These are phyloP conservation scores for Tuber microsphaerosporum DNA, from an alignment of 495 filamentous ascomycete genomes.

Conservation along the genomic window DNA sequence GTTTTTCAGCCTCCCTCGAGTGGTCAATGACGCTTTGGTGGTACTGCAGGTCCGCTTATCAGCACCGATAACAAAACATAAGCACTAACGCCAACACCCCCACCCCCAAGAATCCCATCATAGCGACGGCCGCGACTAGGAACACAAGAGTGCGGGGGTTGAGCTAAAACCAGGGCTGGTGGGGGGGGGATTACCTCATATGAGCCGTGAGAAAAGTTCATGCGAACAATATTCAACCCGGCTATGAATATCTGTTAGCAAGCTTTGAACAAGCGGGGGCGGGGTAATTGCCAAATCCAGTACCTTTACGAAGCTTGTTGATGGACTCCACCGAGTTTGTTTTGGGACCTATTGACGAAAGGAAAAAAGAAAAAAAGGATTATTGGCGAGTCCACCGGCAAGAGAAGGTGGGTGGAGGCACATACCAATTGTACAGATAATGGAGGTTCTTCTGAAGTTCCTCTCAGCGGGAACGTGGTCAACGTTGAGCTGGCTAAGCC, in stretches of 20 bases:
- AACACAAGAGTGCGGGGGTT: conserved; percentile 22
- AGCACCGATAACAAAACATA: conserved; percentile 21
- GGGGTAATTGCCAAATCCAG: conserved; percentile 24
- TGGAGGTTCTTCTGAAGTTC: conserved; percentile 91
- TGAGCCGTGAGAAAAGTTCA: conserved; percentile 98
- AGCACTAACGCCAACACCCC: conserved; percentile 15
- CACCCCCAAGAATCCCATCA: conserved; percentile 14
- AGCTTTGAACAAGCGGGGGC: conserved; percentile 13
- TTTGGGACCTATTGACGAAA: conserved; percentile 62
- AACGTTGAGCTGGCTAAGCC: conserved; percentile 65
- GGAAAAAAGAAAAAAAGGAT: neutral
- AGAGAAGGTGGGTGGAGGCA: conserved; percentile 6
- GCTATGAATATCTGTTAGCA: conserved; percentile 46
- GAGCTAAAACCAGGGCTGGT: neutral
- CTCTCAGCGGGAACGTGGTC: conserved; percentile 58
- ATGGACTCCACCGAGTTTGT: conserved; percentile 96
- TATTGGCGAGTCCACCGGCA: neutral
- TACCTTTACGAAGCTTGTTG: conserved; percentile 75
- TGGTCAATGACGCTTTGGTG: conserved; percentile 96
- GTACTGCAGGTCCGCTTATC: conserved; percentile 49
- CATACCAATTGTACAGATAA: conserved; percentile 96
- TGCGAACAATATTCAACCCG: conserved; percentile 94
- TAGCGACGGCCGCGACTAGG: neutral
- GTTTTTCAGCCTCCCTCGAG: conserved; percentile 71
- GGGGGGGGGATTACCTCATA: conserved; percentile 57